Conservation (phyloP, 2,329 filamentous ascomycete species). For the Immersiporthe knoxdaviesiana region DNA sequence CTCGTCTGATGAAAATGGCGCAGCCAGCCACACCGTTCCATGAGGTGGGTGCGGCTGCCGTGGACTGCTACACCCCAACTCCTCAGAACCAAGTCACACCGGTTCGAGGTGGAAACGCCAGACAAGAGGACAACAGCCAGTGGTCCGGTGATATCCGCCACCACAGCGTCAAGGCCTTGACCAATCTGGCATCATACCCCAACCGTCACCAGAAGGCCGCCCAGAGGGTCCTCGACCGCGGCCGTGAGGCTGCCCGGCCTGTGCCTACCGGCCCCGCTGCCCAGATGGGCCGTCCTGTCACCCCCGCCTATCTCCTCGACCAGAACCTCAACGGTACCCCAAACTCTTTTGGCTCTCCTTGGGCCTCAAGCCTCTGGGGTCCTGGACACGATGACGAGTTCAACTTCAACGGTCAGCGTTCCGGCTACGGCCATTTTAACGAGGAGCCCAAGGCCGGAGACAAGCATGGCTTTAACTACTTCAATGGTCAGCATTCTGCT, state of each 20-base stretch:
- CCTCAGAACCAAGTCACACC: slow-evolving; percentile 26
- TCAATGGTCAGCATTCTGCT: slow-evolving; percentile 22
- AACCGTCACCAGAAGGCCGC: slow-evolving; percentile 59
- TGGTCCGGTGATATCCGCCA: slow-evolving; percentile 39
- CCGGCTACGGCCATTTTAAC: slow-evolving; percentile 15
- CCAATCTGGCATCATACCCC: slow-evolving; percentile 58
- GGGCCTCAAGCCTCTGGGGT: too few relatives aligned
- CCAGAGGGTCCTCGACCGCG: slow-evolving; percentile 47
- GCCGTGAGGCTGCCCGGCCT: slow-evolving; percentile 29
- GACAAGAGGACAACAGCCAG: slow-evolving; percentile 37
- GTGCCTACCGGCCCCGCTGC: slow-evolving; percentile 29
- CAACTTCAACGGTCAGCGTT: slow-evolving; percentile 4
- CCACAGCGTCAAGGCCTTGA: slow-evolving; percentile 52
- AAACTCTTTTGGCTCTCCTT: neutral
- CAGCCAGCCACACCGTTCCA: neutral
- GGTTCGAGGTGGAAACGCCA: slow-evolving; percentile 16
- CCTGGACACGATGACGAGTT: too few relatives aligned
- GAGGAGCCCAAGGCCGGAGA: too few relatives aligned
- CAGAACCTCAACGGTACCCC: slow-evolving; percentile 16
- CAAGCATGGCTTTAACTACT: too few relatives aligned
- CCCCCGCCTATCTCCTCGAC: slow-evolving; percentile 29
- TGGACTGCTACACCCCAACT: slow-evolving; percentile 31
- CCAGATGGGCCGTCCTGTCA: slow-evolving; percentile 29
- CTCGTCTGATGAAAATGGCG: slow-evolving; percentile 11
- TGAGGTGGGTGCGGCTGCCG: neutral